phyloP scores from a whole-genome alignment of 2,329 filamentous ascomycete species.

The Dendryphion nanum region DNA sequence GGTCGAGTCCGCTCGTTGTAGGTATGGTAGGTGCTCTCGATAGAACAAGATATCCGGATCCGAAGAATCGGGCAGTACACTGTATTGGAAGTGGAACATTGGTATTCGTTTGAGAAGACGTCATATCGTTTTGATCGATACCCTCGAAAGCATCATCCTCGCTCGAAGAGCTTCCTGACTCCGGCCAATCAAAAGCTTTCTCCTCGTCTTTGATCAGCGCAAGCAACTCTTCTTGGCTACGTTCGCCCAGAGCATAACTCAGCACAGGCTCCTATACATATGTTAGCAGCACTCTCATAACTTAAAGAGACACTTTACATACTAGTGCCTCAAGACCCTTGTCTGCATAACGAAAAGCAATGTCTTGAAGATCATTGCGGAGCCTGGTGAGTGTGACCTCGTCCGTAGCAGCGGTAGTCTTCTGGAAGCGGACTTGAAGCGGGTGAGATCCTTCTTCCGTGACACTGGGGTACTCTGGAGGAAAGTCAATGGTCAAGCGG shows the following conservation, averaged over 20 bases:
- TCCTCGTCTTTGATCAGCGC: conserved; percentile 40
- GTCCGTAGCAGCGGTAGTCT: conserved; percentile 54
- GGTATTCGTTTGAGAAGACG: conserved; percentile 58
- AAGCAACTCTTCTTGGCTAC: conserved; percentile 57
- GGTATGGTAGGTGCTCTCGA: conserved; percentile 49
- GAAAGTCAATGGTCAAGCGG: conserved; percentile 59
- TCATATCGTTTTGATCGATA: conserved; percentile 53
- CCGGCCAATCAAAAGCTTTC: background rate
- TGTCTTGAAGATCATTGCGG: conserved; percentile 51
- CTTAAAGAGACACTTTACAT: too few relatives aligned
- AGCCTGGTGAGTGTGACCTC: conserved; percentile 48
- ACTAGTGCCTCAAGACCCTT: conserved; percentile 56
- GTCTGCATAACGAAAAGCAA: conserved; percentile 55
- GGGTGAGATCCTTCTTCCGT: conserved; percentile 44
- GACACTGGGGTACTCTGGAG: conserved; percentile 51
- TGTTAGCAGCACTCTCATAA: too few relatives aligned
- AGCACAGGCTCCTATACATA: conserved; percentile 63
- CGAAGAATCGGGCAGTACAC: conserved; percentile 57
- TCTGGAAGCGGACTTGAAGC: conserved; percentile 55
- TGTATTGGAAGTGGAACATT: conserved; percentile 63
- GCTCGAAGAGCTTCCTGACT: conserved; percentile 73
- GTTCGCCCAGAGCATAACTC: conserved; percentile 60
- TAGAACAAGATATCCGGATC: conserved; percentile 55
- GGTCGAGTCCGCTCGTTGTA: conserved; percentile 29
- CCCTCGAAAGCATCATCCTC: conserved; percentile 76